Base-by-base conservation (phyloP, 1,284 basidiomycete species). In the Ustilago cynodontis region DNA sequence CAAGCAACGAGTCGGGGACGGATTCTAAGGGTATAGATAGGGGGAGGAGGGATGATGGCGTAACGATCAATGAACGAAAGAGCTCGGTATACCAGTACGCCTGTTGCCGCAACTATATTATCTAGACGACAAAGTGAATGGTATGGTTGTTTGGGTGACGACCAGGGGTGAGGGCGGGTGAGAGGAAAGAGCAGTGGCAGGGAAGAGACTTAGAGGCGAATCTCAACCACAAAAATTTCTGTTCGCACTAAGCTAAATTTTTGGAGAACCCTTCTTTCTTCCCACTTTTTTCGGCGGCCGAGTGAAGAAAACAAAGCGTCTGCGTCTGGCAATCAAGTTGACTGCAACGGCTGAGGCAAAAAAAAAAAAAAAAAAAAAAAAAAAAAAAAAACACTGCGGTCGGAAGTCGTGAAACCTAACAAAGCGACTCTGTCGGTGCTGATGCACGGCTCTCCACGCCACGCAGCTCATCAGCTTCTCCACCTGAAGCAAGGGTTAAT, bases 161-260 rank as follows among this genome's bases (percentile, higher is more conserved):
- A 70, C 68, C 68, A 65, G 59, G 20, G 68, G 61, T 59, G 58
- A 65, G 50, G 53, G 61, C 59, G 24, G 60, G 57, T 59, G 20
- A 43, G 35, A 24, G 26, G 41, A 6, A 43, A 43, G 41, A 20
- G 6, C 18, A 6, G 47, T 26, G 47, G 22, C 24, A 60, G 28
- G 58, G 20, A 11, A n/a, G 20, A 10, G 39, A 57, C 29, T 33
- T 53, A 60, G 14, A 57, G 26, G 31, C 41, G 47, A 54, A 20
- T 43, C 13, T 35, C 59, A 63, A 59, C 61, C 22, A 54, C 62
- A 61, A 65, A 71, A 71, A 65, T 53, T 65, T 71, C 57, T 52
- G 35, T 50, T 59, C 56, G 24, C 49, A 50, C 41, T 58, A 24
- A 53, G 41, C 11, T 22, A 22, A 65, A 61, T 39, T 49, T 65